These are phyloP conservation scores for Colletotrichum horii DNA, from an alignment of 2,329 filamentous ascomycete species.

Conservation along the genomic window DNA sequence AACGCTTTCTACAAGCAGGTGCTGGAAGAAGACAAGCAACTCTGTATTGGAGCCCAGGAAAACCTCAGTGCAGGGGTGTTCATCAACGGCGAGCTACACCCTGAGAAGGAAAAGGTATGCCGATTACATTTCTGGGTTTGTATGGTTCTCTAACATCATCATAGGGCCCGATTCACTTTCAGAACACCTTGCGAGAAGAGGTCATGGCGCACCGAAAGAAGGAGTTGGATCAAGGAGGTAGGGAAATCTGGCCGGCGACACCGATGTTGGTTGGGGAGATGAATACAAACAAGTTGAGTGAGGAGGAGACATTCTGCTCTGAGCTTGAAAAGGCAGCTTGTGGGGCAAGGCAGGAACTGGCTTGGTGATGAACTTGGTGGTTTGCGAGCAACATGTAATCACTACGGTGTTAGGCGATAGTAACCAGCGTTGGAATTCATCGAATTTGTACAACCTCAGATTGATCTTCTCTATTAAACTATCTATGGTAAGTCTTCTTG, in stretches of 20 bases:
- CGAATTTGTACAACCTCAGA: neutral
- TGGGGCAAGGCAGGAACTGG: slow-evolving; percentile 17
- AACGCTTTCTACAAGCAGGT: slow-evolving; percentile 56
- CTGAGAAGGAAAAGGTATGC: slow-evolving; percentile 52
- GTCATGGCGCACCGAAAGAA: slow-evolving; percentile 31
- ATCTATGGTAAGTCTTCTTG: neutral
- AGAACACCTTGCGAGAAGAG: slow-evolving; percentile 28
- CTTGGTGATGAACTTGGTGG: slow-evolving; percentile 14
- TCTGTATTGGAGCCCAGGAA: slow-evolving; percentile 53
- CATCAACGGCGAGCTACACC: slow-evolving; percentile 56
- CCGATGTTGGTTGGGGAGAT: slow-evolving; percentile 25
- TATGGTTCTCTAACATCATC: slow-evolving; percentile 22
- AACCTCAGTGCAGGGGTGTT: slow-evolving; percentile 57
- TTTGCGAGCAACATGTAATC: neutral
- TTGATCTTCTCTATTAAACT: neutral
- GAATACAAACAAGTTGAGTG: slow-evolving; percentile 28
- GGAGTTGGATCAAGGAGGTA: slow-evolving; percentile 25
- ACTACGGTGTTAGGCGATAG: neutral
- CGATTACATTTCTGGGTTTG: fast-evolving
- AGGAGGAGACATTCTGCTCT: slow-evolving; percentile 32
- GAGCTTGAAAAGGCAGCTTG: slow-evolving; percentile 24
- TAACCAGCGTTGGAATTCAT: neutral
- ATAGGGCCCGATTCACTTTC: slow-evolving; percentile 51
- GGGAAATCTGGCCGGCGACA: slow-evolving; percentile 35
- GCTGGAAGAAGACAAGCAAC: slow-evolving; percentile 55